Percentiles rank a stretch among this genome's conserved stretches.
phyloP scores from a whole-genome alignment of 2,329 filamentous ascomycete genomes.

The Trichoderma brevicompactum region DNA sequence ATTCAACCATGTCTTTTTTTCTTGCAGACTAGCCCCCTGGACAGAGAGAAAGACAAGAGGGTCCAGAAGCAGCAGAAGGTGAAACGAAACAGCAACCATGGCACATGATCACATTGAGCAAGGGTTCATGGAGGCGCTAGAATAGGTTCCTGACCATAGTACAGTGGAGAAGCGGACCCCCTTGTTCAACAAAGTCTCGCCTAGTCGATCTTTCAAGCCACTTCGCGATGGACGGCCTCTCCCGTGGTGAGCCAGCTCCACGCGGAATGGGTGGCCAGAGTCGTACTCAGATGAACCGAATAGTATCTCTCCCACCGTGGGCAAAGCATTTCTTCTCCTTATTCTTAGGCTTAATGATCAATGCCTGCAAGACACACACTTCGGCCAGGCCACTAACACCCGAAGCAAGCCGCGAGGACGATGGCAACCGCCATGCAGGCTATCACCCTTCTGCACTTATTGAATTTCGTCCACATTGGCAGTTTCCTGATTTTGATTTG shows the following conservation, averaged over 20 bases:
- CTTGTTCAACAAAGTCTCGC: conserved; percentile 15
- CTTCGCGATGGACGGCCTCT: conserved; percentile 27
- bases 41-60: conserved; percentile 2
- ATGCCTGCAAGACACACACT: conserved; percentile 9
- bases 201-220: conserved; percentile 20
- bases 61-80: conserved; percentile 2
- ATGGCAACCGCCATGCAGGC: neutral
- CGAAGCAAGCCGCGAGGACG: neutral
- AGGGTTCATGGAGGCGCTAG: conserved; percentile 15
- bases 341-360: neutral
- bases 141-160: conserved; percentile 21
- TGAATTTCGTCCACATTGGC: neutral
- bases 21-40: neutral
- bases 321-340: neutral
- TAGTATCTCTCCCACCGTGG: neutral
- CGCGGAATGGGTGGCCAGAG: conserved; percentile 23
- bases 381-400: neutral
- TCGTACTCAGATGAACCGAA: neutral
- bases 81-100: conserved; percentile 24
- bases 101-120: conserved; percentile 24
- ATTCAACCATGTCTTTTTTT: neutral
- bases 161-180: conserved; percentile 24
- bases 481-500: conserved; percentile 8
- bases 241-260: conserved; percentile 26
- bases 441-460: neutral